Conservation (phyloP, 805 yeast species). For the Suhomyces sp. region DNA sequence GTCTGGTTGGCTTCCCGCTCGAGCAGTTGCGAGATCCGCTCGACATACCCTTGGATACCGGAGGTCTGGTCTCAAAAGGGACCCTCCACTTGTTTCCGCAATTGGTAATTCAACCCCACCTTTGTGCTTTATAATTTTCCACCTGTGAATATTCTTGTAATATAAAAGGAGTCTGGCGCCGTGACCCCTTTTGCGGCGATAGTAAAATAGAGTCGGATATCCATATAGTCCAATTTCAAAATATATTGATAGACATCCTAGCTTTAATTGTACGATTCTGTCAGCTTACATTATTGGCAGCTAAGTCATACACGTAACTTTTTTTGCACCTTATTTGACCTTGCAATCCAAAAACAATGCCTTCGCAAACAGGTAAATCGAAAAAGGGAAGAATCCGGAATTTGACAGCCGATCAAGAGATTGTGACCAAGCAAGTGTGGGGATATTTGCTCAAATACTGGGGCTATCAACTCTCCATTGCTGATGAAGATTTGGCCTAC, state of each 20-base stretch:
- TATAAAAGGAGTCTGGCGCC: not conserved
- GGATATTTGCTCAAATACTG: conserved; percentile 57
- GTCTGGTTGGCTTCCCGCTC: not conserved
- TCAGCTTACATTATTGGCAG: not conserved
- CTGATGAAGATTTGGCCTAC: conserved; percentile 25
- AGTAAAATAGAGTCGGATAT: not conserved
- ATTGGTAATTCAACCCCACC: conserved; percentile 1
- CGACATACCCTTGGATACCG: not conserved
- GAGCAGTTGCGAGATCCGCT: not conserved
- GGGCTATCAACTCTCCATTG: conserved; percentile 45
- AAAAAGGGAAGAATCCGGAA: conserved; percentile 40
- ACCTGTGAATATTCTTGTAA: conserved; percentile 1
- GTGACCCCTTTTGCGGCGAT: not conserved
- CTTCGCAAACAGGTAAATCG: conserved; percentile 17
- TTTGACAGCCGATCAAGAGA: conserved; percentile 52
- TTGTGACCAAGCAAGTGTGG: conserved; percentile 68
- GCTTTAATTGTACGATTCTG: not conserved
- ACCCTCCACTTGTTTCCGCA: not conserved
- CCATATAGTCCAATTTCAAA: not conserved
- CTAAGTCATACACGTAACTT: not conserved
- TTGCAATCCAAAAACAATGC: conserved; percentile 2
- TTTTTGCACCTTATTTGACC: not conserved
- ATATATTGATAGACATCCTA: not conserved
- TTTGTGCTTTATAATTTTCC: not conserved
- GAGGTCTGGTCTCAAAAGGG: not conserved